Conservation (phyloP, 176 grass and related monocot species). For the Saccharum spontaneum region DNA sequence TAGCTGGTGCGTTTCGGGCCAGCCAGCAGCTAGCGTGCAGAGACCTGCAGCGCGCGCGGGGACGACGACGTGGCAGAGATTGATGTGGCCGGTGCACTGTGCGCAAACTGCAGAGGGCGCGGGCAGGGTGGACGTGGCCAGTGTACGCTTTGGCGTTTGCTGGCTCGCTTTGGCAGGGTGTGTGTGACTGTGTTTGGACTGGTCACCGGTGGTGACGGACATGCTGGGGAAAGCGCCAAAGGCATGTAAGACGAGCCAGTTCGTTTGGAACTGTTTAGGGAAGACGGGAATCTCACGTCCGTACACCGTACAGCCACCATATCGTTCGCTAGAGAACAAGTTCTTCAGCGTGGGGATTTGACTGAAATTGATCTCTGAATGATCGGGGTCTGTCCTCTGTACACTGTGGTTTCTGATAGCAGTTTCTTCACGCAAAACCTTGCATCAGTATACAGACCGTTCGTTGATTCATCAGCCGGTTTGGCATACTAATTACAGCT, state of each 20-base stretch:
- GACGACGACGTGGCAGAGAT: not conserved
- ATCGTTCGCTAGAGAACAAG: not conserved
- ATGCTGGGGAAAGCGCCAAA: not conserved
- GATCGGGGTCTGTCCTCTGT: not conserved
- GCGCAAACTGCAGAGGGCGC: not conserved
- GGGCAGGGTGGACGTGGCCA: not conserved
- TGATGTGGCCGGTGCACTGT: not conserved
- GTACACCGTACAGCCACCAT: not conserved
- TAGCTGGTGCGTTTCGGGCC: not conserved
- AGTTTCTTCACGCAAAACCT: not conserved
- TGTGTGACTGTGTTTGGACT: no score
- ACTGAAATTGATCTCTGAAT: not conserved
- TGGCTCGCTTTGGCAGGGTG: no score
- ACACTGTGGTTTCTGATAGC: not conserved
- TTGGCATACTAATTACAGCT: not conserved
- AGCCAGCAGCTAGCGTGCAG: no score
- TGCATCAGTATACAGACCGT: not conserved
- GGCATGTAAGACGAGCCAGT: not conserved
- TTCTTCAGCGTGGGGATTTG: not conserved
- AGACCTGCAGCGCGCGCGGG: no score
- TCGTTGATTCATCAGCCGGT: not conserved
- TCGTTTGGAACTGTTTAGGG: constrained; percentile 4
- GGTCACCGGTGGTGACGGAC: not conserved
- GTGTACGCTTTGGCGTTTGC: not conserved
- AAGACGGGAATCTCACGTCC: not conserved